Conservation (phyloP, 495 filamentous ascomycete species). For the Poronia punctata region DNA sequence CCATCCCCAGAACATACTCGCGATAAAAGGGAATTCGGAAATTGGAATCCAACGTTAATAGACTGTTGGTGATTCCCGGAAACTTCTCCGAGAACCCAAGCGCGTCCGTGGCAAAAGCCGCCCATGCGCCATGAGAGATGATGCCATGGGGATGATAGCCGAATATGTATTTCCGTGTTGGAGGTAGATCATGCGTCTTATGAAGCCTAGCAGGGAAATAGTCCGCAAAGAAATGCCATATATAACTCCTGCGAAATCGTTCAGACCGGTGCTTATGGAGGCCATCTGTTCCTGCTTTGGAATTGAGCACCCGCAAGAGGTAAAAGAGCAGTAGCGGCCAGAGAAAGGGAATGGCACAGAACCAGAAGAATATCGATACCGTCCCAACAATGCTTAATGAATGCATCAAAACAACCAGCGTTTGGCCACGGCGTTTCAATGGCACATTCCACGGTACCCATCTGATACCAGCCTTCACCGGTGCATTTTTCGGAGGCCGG, state of each 20-base stretch:
- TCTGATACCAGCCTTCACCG: constrained; percentile 50
- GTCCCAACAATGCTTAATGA: constrained; percentile 70
- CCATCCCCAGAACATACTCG: constrained; percentile 82
- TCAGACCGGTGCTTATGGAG: constrained; percentile 64
- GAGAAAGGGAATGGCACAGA: constrained; percentile 79
- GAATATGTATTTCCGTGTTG: constrained; percentile 92
- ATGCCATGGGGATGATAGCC: constrained; percentile 98
- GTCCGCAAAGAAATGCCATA: constrained; percentile 84
- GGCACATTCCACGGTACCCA: constrained; percentile 89
- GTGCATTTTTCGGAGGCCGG: constrained; percentile 16
- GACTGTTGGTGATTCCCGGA: constrained; percentile 89
- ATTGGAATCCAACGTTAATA: constrained; percentile 88
- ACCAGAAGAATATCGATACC: constrained; percentile 80
- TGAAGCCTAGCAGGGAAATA: constrained; percentile 91
- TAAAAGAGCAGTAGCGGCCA: constrained; percentile 94
- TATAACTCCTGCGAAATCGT: constrained; percentile 60
- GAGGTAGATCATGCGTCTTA: constrained; percentile 68
- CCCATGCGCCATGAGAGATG: constrained; percentile 91
- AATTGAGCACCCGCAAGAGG: constrained; percentile 74
- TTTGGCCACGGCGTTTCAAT: constrained; percentile 78
- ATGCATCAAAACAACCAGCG: constrained; percentile 75
- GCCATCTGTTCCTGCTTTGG: constrained; percentile 66
- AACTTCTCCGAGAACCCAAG: constrained; percentile 84
- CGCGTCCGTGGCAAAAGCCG: constrained; percentile 84
- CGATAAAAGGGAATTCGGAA: constrained; percentile 91